Evolutionary conservation across 2,329 filamentous ascomycete genomes (phyloP), one percentile per base, ranked within the genome.

Genomic region (Diaporthe vaccinii): DNA sequence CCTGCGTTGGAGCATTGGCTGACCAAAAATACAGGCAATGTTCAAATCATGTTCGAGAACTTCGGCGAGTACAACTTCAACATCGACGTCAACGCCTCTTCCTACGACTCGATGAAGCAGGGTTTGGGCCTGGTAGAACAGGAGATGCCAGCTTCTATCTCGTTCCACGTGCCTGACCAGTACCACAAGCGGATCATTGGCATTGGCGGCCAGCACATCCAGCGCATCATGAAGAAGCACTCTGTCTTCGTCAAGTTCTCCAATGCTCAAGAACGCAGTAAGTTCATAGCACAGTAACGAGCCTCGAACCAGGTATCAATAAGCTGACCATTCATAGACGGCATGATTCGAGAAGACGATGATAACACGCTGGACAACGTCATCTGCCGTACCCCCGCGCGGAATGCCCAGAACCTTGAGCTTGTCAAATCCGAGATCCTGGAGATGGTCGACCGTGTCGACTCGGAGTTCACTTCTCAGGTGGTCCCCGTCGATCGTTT

Each of bases 31-130:
- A 78, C 74, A 92, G 91, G 92, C 89, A 98, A 97, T 80, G 97
- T 99, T 17, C 97, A 99, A 85, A 98, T 99, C 81, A 96, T 99
- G 78, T 99, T 99, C 79, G 97, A 99, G 82, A 96, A 95, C 77
- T 99, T 98, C 88, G 98, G 98, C 84, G 97, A 99, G 86, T 99
- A 98, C 89, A 98, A 99, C 85, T 99, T 99, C 88, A 98, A 98
- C 85, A 99, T 99, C 78, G 97, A 99, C 82, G 96, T 99, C 74
- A 96, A 97, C 82, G 96, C 95, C 61, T 93, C 93, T 73, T 94
- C 94, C 79, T 98, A 98, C 83, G 96, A 98, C 78, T 95, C 96
- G 3, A 97, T 97, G 85, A 98, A 97, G 87, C 94, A 96, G 80
- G 97, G 97, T 2, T 87, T 99, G 77, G 93, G 94, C 78, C 90